phyloP scores from a whole-genome alignment of 225 moss, liverwort and hornwort species.

The Straminergon stramineum region DNA sequence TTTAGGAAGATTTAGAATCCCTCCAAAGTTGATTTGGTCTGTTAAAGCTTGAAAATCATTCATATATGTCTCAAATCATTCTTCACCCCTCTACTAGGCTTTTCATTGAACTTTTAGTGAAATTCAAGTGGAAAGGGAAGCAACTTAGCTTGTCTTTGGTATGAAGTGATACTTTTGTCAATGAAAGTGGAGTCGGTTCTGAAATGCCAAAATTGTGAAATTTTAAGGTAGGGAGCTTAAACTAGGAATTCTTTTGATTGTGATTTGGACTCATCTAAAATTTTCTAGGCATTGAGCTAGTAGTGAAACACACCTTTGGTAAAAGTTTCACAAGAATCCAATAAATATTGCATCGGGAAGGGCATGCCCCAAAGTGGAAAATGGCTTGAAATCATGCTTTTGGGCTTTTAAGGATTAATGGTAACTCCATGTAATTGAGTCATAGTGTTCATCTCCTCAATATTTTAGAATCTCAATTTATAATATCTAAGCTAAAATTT shows the following conservation, averaged over 20 bases:
- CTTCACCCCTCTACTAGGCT: neutral
- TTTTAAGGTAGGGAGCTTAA: neutral
- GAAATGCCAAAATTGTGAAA: neutral
- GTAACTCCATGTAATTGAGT: neutral
- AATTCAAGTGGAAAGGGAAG: neutral
- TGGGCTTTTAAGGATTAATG: too few species aligned
- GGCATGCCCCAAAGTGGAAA: too few species aligned
- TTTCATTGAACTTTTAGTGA: neutral
- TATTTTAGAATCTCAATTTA: neutral
- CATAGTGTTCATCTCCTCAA: neutral
- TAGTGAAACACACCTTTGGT: too few species aligned
- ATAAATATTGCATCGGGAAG: too few species aligned
- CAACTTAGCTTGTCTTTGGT: neutral
- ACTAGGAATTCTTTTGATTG: neutral
- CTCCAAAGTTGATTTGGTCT: neutral
- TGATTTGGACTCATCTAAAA: too few species aligned
- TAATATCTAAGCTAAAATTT: neutral
- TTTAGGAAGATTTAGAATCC: neutral
- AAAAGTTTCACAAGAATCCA: too few species aligned
- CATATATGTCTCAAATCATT: neutral
- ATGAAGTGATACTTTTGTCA: neutral
- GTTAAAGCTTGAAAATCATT: neutral
- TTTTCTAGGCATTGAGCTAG: too few species aligned
- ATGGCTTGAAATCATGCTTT: too few species aligned
- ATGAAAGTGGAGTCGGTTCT: neutral